Percentiles rank a stretch among this genome's conserved stretches.
phyloP scores from a whole-genome alignment of 1,284 basidiomycete genomes.

The Fomes fomentarius region DNA sequence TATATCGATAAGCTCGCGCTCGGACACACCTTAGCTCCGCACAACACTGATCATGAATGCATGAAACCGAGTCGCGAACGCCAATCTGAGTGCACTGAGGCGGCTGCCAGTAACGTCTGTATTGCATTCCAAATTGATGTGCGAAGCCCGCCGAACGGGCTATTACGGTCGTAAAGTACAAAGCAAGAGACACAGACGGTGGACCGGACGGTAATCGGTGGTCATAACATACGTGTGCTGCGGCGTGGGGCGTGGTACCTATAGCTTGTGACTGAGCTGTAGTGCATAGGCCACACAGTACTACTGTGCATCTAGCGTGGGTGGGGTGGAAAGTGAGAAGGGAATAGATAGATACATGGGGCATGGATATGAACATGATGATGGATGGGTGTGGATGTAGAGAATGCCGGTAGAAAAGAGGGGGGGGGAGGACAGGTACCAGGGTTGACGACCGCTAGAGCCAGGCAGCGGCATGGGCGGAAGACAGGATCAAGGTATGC shows the following conservation, averaged over 20 bases:
- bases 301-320: slow-evolving; percentile 21
- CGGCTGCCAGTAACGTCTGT: neutral
- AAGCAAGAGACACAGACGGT: slow-evolving; percentile 25
- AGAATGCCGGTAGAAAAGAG: slow-evolving; percentile 4
- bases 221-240: slow-evolving; percentile 19
- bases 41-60: too few species aligned
- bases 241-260: neutral
- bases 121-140: slow-evolving; percentile 15
- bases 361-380: slow-evolving; percentile 9
- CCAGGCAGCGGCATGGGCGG: neutral
- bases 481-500: neutral
- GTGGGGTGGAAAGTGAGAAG: neutral
- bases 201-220: slow-evolving; percentile 10
- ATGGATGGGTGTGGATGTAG: slow-evolving; percentile 1
- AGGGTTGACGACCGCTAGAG: neutral
- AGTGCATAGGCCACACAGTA: slow-evolving; percentile 12
- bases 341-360: slow-evolving; percentile 23
- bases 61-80: neutral
- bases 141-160: slow-evolving; percentile 9
- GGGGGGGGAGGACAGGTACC: slow-evolving; percentile 1
- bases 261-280: too few species aligned
- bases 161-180: slow-evolving; percentile 21
- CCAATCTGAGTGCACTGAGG: too few species aligned
- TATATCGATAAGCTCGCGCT: too few species aligned
- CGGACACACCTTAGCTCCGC: too few species aligned